Evolutionary conservation across 768 basidiomycete genomes (phyloP).

Genomic region (Russula abietina): DNA sequence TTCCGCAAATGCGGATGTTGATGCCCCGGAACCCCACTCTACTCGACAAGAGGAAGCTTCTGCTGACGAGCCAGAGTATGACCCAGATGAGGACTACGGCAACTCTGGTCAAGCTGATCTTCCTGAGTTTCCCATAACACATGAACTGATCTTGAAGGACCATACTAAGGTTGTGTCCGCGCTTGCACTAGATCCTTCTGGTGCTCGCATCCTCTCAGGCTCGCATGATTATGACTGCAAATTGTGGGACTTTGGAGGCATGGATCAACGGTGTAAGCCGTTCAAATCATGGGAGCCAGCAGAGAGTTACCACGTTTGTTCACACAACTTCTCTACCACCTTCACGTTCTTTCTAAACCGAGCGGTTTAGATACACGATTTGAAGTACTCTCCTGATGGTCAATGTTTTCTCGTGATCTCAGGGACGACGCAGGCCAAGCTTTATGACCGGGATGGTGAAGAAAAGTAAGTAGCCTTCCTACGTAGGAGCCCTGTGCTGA

Average conservation of each 20-base stretch:
- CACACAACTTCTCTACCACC: constrained; percentile 20
- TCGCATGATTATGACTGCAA: constrained; percentile 98
- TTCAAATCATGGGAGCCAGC: constrained; percentile 97
- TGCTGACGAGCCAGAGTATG: constrained; percentile 32
- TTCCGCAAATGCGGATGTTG: background rate
- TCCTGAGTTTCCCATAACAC: constrained; percentile 76
- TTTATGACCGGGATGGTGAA: constrained; percentile 91
- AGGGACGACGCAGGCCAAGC: constrained; percentile 79
- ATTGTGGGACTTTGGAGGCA: constrained; percentile 98
- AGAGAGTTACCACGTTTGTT: constrained; percentile 79
- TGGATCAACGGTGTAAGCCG: constrained; percentile 84
- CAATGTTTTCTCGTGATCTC: constrained; percentile 82
- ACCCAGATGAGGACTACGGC: constrained; percentile 40
- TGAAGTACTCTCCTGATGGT: constrained; percentile 85
- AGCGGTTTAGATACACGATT: constrained; percentile 68
- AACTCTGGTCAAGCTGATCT: constrained; percentile 41
- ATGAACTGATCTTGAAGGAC: constrained; percentile 89
- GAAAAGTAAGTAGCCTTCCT: constrained; percentile 60
- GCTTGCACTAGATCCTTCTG: constrained; percentile 86
- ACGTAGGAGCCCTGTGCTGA: constrained; percentile 36
- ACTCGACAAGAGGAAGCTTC: background rate
- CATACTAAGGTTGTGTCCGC: constrained; percentile 95
- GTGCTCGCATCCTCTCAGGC: constrained; percentile 85
- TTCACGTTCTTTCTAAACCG: constrained; percentile 4
- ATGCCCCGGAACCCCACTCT: background rate